Percentiles rank a stretch among this genome's conserved stretches.
Evolutionary conservation across 805 yeast genomes (phyloP).

Genomic region (Ogataea methylovora): DNA sequence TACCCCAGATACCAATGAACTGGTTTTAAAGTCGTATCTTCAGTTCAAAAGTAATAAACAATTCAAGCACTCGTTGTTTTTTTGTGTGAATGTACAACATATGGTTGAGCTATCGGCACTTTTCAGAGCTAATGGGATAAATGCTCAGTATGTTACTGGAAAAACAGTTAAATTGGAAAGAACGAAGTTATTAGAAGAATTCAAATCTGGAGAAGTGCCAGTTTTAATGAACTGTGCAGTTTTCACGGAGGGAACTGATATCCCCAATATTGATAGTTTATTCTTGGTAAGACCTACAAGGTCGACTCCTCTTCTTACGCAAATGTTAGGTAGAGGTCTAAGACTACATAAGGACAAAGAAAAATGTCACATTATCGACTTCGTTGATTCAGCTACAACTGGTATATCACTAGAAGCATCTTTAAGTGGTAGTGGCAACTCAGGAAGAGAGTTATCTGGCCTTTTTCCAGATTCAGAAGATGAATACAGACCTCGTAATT

Average conservation of each 20-base stretch:
- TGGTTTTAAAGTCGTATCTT: constrained; percentile 47
- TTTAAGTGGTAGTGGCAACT: constrained; percentile 12
- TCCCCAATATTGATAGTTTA: constrained; percentile 80
- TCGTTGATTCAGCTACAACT: constrained; percentile 48
- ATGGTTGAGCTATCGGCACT: constrained; percentile 43
- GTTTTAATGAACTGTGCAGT: constrained; percentile 85
- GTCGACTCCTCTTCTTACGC: constrained; percentile 64
- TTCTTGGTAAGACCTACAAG: constrained; percentile 75
- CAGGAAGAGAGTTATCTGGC: constrained; percentile 3
- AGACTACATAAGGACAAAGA: constrained; percentile 55
- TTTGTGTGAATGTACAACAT: constrained; percentile 71
- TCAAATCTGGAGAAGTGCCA: constrained; percentile 52
- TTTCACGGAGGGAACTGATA: constrained; percentile 92
- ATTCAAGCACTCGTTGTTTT: constrained; percentile 61
- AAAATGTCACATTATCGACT: constrained; percentile 68
- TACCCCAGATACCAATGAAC: constrained; percentile 42
- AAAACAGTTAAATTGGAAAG: constrained; percentile 49
- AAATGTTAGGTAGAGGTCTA: constrained; percentile 90
- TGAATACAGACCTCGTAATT: neutral
- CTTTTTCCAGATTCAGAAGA: constrained; percentile 8
- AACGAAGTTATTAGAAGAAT: constrained; percentile 43
- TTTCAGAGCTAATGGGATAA: constrained; percentile 53
- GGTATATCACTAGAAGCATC: constrained; percentile 21
- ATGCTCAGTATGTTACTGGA: constrained; percentile 68
- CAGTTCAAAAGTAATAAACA: constrained; percentile 31